Evolutionary conservation across 2,329 filamentous ascomycete genomes (phyloP), one percentile per base, ranked within the genome.

Genomic region (Elsinoe ampelina): DNA sequence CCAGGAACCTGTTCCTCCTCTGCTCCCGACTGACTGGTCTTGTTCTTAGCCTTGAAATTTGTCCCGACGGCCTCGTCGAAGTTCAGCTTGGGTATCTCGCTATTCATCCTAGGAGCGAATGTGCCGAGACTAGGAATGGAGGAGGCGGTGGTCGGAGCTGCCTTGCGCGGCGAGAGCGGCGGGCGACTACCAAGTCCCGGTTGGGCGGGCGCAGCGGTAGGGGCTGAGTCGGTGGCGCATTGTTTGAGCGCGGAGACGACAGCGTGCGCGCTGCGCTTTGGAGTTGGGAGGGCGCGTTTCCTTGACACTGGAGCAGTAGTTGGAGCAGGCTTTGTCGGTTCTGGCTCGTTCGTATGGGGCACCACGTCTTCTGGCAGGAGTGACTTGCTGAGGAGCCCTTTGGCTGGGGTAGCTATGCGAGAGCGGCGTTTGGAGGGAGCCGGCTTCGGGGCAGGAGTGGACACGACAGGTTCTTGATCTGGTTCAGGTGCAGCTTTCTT

Each of bases 321-420:
- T 7, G 41, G 11, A 6, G 41, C 32, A 12, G 41, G 26, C 30
- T 35, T 32, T n/a, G 39, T 6, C 3, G 50, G 30, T 15, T 45
- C 39, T 26, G 54, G 17, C 8, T 15, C 41, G 41, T n/a, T 10
- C 12, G 54, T 26, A 2, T 5, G 26, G 3, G 26, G 26, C 8
- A 5, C 26, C 7, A 48, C 39, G 17, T 48, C 54, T 17, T 56
- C 54, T 20, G 54, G 54, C 2, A 56, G 41, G 13, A 56, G 54
- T 5, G 54, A 32, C 22, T 35, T 42, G 42, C 12, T 20, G 17
- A 22, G 58, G 13, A 22, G 56, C 35, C 58, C 60, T 59, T 57
- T 69, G 67, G 67, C 68, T 22, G 68, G 68, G 11, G 68, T 70
- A 5, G 68, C 68, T 35, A 71, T 65, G 6, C 66, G 63, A 13